Conservation (phyloP, 495 filamentous ascomycete genomes). For the Penicillium steckii region DNA sequence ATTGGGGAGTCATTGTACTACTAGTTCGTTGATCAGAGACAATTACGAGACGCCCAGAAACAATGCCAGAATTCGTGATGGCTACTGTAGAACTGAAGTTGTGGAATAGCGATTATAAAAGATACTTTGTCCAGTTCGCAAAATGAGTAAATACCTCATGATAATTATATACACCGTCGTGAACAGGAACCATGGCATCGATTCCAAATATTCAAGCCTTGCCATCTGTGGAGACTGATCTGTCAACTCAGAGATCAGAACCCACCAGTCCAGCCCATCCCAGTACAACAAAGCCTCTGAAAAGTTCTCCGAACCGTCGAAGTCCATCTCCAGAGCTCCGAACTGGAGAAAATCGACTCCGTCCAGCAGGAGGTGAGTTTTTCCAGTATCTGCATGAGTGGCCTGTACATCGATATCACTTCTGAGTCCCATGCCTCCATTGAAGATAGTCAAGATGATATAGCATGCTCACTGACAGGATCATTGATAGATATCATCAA, state of each 20-base stretch:
- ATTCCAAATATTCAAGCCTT: not conserved
- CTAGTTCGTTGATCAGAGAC: no score
- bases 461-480: not conserved
- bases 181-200: not conserved
- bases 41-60: not conserved
- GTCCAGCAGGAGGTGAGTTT: constrained; percentile 17
- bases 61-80: not conserved
- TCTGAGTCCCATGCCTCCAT: not conserved
- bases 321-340: constrained; percentile 1
- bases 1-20: not conserved
- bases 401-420: not conserved
- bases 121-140: not conserved
- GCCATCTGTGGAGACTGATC: not conserved
- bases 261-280: not conserved
- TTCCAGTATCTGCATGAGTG: not conserved
- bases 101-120: not conserved
- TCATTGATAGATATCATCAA: constrained; percentile 62
- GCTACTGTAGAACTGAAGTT: not conserved
- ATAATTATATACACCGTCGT: not conserved
- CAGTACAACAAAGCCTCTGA: no score
- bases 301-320: not conserved
- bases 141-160: not conserved
- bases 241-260: not conserved
- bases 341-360: constrained; percentile 17
- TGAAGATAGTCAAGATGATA: not conserved